A percentile compares a stretch with the other conserved stretches of the same genome.
Evolutionary conservation across 2,329 filamentous ascomycete genomes (phyloP).

Genomic region (Verticillium dahliae): DNA sequence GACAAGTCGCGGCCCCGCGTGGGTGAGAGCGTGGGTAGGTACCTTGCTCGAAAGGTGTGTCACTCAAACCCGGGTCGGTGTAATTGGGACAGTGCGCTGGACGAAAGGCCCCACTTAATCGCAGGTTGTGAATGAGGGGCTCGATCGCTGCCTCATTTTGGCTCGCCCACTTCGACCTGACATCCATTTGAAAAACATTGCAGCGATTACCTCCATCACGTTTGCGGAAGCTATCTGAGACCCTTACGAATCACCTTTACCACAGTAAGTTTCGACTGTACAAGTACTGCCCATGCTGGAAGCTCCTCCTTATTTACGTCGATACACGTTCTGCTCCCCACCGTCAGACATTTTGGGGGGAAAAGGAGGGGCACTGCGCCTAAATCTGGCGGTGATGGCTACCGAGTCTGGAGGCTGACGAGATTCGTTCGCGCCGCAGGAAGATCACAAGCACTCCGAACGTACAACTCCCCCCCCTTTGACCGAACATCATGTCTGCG

Average conservation of each 20-base stretch:
- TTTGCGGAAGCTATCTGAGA: slow-evolving; percentile 7
- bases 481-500: slow-evolving; percentile 35
- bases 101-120: slow-evolving; percentile 5
- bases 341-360: not conserved
- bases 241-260: slow-evolving; percentile 7
- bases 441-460: slow-evolving; percentile 3
- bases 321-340: not conserved
- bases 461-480: not conserved
- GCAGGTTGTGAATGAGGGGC: slow-evolving; percentile 12
- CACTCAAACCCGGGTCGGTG: not conserved
- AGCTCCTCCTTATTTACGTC: not conserved
- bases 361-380: slow-evolving; percentile 6
- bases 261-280: not conserved
- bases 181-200: not conserved
- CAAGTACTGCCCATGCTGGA: not conserved
- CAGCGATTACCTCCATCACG: slow-evolving; percentile 4
- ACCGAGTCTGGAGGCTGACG: slow-evolving; percentile 3
- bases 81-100: not conserved
- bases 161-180: slow-evolving; percentile 11
- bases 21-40: not conserved
- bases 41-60: not conserved
- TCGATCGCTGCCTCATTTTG: slow-evolving; percentile 11
- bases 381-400: slow-evolving; percentile 4
- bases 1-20: not conserved
- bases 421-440: slow-evolving; percentile 3